Percentiles rank a stretch among this genome's conserved stretches.
Conservation (phyloP, 2,329 filamentous ascomycete genomes). For the Acarospora socialis region DNA sequence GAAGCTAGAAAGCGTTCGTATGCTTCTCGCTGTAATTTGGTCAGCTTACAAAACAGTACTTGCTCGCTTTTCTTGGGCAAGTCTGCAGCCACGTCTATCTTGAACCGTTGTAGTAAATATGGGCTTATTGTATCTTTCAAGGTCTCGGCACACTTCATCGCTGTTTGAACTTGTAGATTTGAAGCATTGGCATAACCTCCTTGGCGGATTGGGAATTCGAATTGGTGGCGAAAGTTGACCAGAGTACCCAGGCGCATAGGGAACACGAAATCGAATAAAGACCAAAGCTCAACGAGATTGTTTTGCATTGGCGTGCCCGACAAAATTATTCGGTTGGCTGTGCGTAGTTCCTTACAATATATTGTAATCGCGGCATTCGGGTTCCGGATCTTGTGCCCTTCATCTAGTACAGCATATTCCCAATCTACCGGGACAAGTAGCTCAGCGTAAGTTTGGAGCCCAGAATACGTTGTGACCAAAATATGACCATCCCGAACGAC, state of each 20-base stretch:
- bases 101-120: conserved; percentile 82
- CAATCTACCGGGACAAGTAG: conserved; percentile 71
- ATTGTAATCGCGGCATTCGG: conserved; percentile 91
- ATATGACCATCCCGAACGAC: conserved; percentile 80
- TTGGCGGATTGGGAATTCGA: conserved; percentile 83
- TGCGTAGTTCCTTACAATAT: conserved; percentile 85
- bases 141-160: conserved; percentile 84
- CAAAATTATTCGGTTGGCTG: conserved; percentile 77
- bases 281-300: conserved; percentile 90
- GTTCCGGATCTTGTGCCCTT: conserved; percentile 96
- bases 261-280: conserved; percentile 92
- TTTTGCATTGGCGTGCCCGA: conserved; percentile 98
- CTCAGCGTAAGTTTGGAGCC: conserved; percentile 81
- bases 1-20: conserved; percentile 74
- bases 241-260: conserved; percentile 89
- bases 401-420: conserved; percentile 88
- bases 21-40: conserved; percentile 58
- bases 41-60: conserved; percentile 90
- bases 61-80: conserved; percentile 92
- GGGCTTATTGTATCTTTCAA: conserved; percentile 88
- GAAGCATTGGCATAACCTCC: conserved; percentile 93
- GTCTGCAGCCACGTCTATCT: conserved; percentile 85
- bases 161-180: conserved; percentile 86
- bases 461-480: conserved; percentile 88
- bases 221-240: conserved; percentile 78